A percentile compares a stretch with the other conserved stretches of the same genome.
Conservation (phyloP, 257 asterid genomes). For the Perilla frutescens region DNA sequence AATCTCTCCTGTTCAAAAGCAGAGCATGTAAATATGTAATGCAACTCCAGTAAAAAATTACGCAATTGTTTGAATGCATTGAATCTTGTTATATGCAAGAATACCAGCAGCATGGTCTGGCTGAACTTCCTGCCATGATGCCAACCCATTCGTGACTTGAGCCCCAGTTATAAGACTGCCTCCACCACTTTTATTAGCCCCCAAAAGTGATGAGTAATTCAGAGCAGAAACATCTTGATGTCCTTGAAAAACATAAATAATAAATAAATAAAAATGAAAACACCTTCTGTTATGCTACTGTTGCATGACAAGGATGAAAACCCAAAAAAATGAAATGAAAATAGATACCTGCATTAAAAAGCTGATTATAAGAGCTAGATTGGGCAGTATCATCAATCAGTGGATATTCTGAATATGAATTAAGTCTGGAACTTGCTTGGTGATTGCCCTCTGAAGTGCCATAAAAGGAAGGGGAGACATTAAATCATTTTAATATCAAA, state of each 20-base stretch:
- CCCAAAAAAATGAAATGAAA: conserved; percentile 30
- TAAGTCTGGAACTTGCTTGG: conserved; percentile 61
- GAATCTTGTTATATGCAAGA: conserved; percentile 17
- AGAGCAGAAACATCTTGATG: conserved; percentile 42
- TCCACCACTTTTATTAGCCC: conserved; percentile 41
- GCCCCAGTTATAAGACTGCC: conserved; percentile 47
- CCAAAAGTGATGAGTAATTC: conserved; percentile 50
- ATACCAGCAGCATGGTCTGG: conserved; percentile 60
- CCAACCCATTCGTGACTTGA: conserved; percentile 50
- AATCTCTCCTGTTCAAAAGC: conserved; percentile 60
- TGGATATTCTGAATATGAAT: conserved; percentile 61
- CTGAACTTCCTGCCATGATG: conserved; percentile 63
- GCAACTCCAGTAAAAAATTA: conserved; percentile 22
- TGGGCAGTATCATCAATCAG: conserved; percentile 54
- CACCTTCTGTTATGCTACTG: conserved; percentile 5
- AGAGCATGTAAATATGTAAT: conserved; percentile 24
- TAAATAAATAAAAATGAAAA: background rate
- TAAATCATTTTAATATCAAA: conserved; percentile 5
- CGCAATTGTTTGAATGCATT: conserved; percentile 21
- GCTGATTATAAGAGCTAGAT: conserved; percentile 57
- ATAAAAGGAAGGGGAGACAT: conserved; percentile 24
- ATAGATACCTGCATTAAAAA: conserved; percentile 56
- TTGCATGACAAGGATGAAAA: conserved; percentile 26
- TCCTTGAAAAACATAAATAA: conserved; percentile 41
- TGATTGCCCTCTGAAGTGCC: conserved; percentile 65